Evolutionary conservation across 164 flowering plant genomes (phyloP), one percentile per base, ranked within the genome.

Genomic region (Stephania japonica): DNA sequence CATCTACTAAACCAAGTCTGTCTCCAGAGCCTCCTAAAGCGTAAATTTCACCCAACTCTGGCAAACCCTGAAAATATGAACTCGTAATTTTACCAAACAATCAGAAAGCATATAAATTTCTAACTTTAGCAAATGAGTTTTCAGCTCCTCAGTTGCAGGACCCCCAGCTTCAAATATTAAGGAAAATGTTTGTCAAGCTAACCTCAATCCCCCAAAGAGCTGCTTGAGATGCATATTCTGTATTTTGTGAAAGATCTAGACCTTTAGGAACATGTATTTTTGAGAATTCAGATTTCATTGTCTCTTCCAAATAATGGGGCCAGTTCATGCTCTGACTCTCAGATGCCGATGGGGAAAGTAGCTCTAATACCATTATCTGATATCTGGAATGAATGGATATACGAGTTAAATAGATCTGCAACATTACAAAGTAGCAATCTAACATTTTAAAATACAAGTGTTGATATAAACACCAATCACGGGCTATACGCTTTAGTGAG

Each of bases 171-270:
- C 25, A 38, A 56, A 6, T 68, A 27, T 5, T 56, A 71, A 66
- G 74, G 47, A 73, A 7, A 64, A 23, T 41, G 76, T 32, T 71
- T 25, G 67, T 59, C 8, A 38, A 14, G 77, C 91, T 69, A 76
- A 95, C 99, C 97, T 95, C 90, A 75, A 95, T 84, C 80, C 99
- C 99, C 99, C 97, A 95, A 1, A 95, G 68, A 75, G 98, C 99
- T 78, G 97, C 99, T 85, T 92, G 91, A 77, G 90, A 86, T 77
- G 98, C 97, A 85, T 90, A 92, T 70, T 90, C 94, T 50, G 83
- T 82, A 81, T 92, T 81, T 76, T 86, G 73, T 61, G 94, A 89
- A 78, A 94, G 92, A 81, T 94, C 92, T 76, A 87, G 70, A 25
- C 89, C 97, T 69, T 21, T 77, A 43, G 99, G 99, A 79, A 85